Evolutionary conservation across 2,329 filamentous ascomycete species (phyloP).

Genomic region (Pestalotiopsis sp.): DNA sequence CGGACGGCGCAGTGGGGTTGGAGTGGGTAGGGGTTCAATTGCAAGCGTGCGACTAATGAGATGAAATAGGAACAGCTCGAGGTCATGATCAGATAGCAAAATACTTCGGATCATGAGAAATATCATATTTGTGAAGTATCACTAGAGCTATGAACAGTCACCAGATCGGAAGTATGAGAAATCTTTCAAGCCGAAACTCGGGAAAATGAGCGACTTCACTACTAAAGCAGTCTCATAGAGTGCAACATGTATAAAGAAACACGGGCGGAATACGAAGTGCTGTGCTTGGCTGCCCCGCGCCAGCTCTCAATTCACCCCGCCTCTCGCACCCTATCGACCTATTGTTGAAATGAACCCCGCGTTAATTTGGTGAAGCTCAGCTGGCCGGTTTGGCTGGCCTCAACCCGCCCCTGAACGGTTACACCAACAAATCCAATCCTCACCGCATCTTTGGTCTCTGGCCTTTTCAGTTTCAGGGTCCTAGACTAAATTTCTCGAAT

Average conservation of each 20-base stretch:
- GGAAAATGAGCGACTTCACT: too few relatives aligned
- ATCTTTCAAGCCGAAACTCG: too few relatives aligned
- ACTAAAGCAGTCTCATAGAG: too few relatives aligned
- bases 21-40: background rate
- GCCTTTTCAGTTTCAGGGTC: background rate
- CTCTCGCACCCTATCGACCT: background rate
- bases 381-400: background rate
- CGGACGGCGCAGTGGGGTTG: background rate
- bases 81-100: too few relatives aligned
- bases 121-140: too few relatives aligned
- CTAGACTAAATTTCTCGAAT: background rate
- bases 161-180: too few relatives aligned
- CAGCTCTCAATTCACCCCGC: constrained; percentile 5
- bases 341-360: constrained; percentile 1
- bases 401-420: background rate
- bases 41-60: too few relatives aligned
- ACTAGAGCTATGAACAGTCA: too few relatives aligned
- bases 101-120: too few relatives aligned
- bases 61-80: too few relatives aligned
- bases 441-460: constrained; percentile 4
- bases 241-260: too few relatives aligned
- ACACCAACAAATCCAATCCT: constrained; percentile 5
- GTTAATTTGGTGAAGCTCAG: background rate
- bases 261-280: background rate
- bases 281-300: background rate